Base-by-base conservation (phyloP, 2,329 filamentous ascomycete species). In the Colletotrichum abscissum region DNA sequence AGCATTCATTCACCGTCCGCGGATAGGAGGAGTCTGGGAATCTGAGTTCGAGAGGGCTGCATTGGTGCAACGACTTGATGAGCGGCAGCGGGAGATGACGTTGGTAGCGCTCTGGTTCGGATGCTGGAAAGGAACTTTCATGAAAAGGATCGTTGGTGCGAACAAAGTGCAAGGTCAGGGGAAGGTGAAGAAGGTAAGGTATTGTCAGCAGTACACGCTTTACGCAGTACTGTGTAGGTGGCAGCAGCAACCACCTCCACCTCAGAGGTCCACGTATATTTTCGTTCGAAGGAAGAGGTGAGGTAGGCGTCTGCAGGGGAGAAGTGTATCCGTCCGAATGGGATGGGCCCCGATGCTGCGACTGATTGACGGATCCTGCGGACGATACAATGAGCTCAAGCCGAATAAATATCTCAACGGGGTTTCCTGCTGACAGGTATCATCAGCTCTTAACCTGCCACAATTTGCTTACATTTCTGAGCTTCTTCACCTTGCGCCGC, bases 91-190 rank as follows among this genome's bases (percentile, higher is more conserved):
- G 56, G 56, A 69, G 60, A 69, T 69, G 66, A 69, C 55, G 59
- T 63, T 63, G 60, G 66, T 73, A 57, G 59, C 46, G 60, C 56
- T 70, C 33, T 73, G 63, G 55, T 46, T 69, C 55, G 66, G 55
- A 30, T 60, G 46, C 64, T 52, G 59, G 59, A 54, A 49, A n/a
- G 70, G 38, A 35, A 63, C 42, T 69, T 72, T 69, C 69, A 72
- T 60, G 59, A 59, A 58, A 58, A 56, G 55, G 56, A 65, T 64
- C 49, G 30, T 35, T 56, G 65, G 58, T 54, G 59, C 26, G n/a
- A 63, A 68, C 26, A n/a, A 56, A 68, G n/a, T 28, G 57, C 66
- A 68, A 64, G 69, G 66, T 26, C 69, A 64, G 59, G 69, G 54
- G 14, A 42, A 56, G 24, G 33, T 46, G 24, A 49, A 62, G n/a